Evolutionary conservation across 768 basidiomycete genomes (phyloP), one percentile per base, ranked within the genome.

Genomic region (Russula emetica): DNA sequence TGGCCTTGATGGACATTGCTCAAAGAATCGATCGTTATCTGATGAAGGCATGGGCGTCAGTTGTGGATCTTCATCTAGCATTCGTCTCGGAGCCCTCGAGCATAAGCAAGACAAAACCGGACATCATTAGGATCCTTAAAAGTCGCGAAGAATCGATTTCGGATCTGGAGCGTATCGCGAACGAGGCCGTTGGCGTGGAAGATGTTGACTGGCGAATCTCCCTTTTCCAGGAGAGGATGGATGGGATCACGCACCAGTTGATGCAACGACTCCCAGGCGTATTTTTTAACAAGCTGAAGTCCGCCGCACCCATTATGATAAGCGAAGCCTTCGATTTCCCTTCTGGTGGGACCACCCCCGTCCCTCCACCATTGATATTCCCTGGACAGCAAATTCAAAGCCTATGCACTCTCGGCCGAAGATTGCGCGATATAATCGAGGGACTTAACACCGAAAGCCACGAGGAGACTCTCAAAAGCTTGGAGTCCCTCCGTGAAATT

Each of bases 251-350:
- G 9, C 34, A 57, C 24, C 1, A 16, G 11, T 44, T 63, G 50
- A 58, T 42, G 6, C 62, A 32, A 22, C 62, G 34, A 10, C 62
- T 63, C 13, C 62, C 62, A 26, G 55, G 61, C 9, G 28, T 62
- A 42, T 51, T 7, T 20, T 57, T 62, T 30, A 18, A n/a, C 49
- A n/a, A 44, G 28, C 16, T 44, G n/a, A 51, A 22, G 22, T 14
- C 2, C 28, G 16, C 36, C 5, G 22, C 16, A 34, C 38, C 61
- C 8, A 8, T 20, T 18, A 2, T 26, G 13, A 50, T 18, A 50
- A 42, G 47, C 26, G 49, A 51, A 13, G 30, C 49, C 20, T 62
- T 55, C 20, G 20, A 30, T 50, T n/a, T 47, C 13, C 4, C 26
- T 26, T 14, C 16, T 8, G 49, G 14, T 16, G 6, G 0, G 14